Evolutionary conservation across 2,329 filamentous ascomycete genomes (phyloP).

Genomic region (Mycogone perniciosa): DNA sequence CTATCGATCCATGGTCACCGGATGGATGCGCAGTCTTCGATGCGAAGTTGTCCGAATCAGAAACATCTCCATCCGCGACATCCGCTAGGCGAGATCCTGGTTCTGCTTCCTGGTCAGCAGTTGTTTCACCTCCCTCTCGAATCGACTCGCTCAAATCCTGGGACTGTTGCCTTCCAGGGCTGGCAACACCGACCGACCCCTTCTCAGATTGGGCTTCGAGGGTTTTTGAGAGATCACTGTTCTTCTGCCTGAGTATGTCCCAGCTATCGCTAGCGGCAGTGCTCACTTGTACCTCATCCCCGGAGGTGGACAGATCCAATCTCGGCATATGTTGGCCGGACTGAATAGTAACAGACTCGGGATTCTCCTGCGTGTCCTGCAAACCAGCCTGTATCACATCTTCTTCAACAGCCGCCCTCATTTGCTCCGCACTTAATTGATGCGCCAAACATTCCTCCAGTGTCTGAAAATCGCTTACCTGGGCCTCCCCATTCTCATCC

Average conservation of each 20-base stretch:
- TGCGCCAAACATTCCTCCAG: slow-evolving; percentile 15
- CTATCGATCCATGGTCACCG: neutral
- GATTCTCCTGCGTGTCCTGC: slow-evolving; percentile 11
- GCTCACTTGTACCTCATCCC: slow-evolving; percentile 19
- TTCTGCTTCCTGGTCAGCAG: slow-evolving; percentile 17
- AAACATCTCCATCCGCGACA: slow-evolving; percentile 3
- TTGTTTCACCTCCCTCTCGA: slow-evolving; percentile 2
- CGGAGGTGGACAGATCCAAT: slow-evolving; percentile 16
- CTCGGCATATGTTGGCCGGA: slow-evolving; percentile 22
- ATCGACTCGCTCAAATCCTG: neutral
- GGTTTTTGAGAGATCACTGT: slow-evolving; percentile 3
- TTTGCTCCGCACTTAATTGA: slow-evolving; percentile 24
- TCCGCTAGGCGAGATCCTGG: slow-evolving; percentile 10
- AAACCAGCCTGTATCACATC: slow-evolving; percentile 15
- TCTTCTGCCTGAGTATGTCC: slow-evolving; percentile 8
- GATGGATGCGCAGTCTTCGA: slow-evolving; percentile 4
- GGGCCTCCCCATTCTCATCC: neutral
- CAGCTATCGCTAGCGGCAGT: slow-evolving; percentile 17
- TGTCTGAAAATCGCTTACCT: slow-evolving; percentile 12
- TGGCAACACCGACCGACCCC: neutral
- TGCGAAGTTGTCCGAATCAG: neutral
- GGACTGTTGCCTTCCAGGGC: neutral
- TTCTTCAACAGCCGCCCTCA: slow-evolving; percentile 21
- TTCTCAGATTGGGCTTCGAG: slow-evolving; percentile 1
- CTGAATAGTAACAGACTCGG: slow-evolving; percentile 23